A percentile compares a stretch with the other conserved stretches of the same genome.
phyloP scores from a whole-genome alignment of 345 rosid species.

The Orychophragmus violaceus region DNA sequence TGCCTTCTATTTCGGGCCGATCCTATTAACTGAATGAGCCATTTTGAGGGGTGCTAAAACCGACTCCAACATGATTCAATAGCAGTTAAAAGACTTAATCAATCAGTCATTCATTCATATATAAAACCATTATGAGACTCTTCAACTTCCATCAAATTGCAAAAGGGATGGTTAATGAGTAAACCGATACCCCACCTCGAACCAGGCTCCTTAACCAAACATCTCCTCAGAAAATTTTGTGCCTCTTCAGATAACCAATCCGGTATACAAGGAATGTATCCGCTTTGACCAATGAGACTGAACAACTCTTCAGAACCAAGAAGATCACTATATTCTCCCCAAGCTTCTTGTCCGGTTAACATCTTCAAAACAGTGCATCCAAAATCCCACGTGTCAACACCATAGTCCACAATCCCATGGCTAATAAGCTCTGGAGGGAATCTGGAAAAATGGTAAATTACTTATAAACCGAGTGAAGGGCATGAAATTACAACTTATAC shows the following conservation, averaged over 20 bases:
- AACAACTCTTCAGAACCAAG: neutral
- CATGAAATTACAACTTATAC: no score
- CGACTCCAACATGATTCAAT: no score
- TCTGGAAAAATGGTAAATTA: no score
- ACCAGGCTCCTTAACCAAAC: neutral
- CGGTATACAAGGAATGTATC: neutral
- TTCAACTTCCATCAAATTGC: neutral
- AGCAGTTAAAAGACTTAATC: no score
- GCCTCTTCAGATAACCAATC: neutral
- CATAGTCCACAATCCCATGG: neutral
- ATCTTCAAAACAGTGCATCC: neutral
- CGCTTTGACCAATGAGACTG: neutral
- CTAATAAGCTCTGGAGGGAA: neutral
- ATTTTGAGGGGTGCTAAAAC: no score
- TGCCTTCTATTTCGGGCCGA: no score
- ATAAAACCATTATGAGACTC: neutral
- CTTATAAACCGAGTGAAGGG: no score
- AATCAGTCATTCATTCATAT: no score
- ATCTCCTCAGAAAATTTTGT: neutral
- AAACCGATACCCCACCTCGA: neutral
- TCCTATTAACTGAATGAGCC: no score
- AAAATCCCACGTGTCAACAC: neutral
- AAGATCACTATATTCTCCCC: neutral
- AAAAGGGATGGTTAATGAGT: neutral
- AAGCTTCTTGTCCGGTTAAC: neutral